phyloP scores from a whole-genome alignment of 805 yeast genomes.

The Alloascoidea africana region DNA sequence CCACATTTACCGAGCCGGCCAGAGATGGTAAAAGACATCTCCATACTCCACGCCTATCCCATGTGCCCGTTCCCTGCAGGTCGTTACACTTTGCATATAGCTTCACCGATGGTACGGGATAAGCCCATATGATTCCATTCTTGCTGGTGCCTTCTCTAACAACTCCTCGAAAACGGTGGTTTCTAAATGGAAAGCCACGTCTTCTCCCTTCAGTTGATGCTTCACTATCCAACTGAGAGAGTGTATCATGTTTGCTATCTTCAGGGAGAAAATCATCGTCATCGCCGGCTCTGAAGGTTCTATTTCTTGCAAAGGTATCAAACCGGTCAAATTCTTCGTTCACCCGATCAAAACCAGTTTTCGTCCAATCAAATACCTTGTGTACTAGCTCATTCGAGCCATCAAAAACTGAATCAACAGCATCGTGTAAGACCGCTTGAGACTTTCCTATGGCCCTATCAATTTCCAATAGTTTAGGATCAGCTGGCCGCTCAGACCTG shows the following conservation, averaged over 20 bases:
- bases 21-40: conserved; percentile 63
- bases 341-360: background rate
- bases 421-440: conserved; percentile 1
- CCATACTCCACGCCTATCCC: conserved; percentile 86
- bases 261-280: background rate
- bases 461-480: too few species aligned
- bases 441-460: too few species aligned
- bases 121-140: conserved; percentile 22
- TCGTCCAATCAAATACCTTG: background rate
- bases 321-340: background rate
- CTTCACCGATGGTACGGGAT: conserved; percentile 40
- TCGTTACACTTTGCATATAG: conserved; percentile 50
- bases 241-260: background rate
- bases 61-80: conserved; percentile 53
- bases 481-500: too few species aligned
- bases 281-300: too few species aligned
- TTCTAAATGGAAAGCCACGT: background rate
- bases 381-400: background rate
- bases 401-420: conserved; percentile 1
- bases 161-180: background rate
- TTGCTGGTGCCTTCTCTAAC: conserved; percentile 1
- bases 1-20: background rate
- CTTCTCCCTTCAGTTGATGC: background rate
- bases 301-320: too few species aligned
- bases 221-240: too few species aligned